phyloP scores from a whole-genome alignment of 257 asterid species.

The Rubia yunnanensis region DNA sequence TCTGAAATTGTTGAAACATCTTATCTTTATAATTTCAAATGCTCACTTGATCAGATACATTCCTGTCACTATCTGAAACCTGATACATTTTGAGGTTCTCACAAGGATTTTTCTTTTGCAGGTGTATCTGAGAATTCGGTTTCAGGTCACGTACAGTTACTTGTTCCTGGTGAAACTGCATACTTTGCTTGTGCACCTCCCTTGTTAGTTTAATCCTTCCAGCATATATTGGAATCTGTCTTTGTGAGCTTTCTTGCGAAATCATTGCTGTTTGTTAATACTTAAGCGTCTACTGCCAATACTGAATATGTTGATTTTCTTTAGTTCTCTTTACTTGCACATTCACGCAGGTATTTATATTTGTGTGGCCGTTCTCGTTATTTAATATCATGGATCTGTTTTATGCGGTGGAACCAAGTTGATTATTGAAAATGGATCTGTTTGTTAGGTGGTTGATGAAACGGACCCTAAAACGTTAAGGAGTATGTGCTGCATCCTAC shows the following conservation, averaged over 20 bases:
- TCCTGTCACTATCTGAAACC: neutral
- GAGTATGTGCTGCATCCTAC: slow-evolving; percentile 99
- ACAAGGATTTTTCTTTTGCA: slow-evolving; percentile 20
- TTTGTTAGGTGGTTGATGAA: slow-evolving; percentile 84
- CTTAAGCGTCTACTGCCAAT: neutral
- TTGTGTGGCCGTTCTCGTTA: neutral
- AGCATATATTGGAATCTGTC: neutral
- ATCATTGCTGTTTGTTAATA: neutral
- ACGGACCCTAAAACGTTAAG: slow-evolving; percentile 90
- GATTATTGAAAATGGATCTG: slow-evolving; percentile 4
- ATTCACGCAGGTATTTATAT: neutral
- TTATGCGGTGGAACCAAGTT: no score
- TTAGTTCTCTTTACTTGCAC: neutral
- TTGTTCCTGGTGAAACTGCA: slow-evolving; percentile 95
- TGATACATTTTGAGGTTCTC: slow-evolving; percentile 10
- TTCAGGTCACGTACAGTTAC: slow-evolving; percentile 92
- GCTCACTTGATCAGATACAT: neutral
- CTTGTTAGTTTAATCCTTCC: slow-evolving; percentile 15
- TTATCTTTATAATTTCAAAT: neutral
- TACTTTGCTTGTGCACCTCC: no score
- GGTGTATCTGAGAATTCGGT: slow-evolving; percentile 98
- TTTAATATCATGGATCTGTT: no score
- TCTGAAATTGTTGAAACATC: neutral
- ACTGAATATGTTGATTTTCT: neutral
- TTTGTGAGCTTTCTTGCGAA: neutral